Conservation (phyloP, 805 yeast species). For the Millerago galiae region DNA sequence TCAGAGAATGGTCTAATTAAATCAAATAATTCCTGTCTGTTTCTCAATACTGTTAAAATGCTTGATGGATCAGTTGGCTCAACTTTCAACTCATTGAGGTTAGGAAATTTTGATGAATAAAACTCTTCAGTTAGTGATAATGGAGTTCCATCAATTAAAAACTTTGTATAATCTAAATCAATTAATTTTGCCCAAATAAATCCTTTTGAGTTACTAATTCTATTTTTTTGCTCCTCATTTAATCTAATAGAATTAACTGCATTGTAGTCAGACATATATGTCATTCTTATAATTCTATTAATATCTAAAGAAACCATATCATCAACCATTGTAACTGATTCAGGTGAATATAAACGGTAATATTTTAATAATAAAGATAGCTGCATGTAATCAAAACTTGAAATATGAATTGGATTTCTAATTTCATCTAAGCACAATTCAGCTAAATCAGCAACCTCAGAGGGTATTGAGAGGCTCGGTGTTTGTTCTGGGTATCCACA, state of each 20-base stretch:
- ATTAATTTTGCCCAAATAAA: constrained; percentile 8
- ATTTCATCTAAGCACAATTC: constrained; percentile 12
- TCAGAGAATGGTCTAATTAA: constrained; percentile 2
- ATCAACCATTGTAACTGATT: constrained; percentile 4
- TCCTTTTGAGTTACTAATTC: constrained; percentile 1
- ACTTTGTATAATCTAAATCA: constrained; percentile 12
- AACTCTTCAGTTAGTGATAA: constrained; percentile 7
- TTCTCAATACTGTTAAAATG: neutral
- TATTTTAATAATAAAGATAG: constrained; percentile 1
- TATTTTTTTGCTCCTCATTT: neutral
- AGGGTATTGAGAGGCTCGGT: constrained; percentile 2
- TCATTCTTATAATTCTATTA: constrained; percentile 2
- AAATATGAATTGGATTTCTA: constrained; percentile 5
- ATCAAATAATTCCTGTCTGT: neutral
- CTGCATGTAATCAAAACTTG: constrained; percentile 3
- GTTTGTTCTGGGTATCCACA: constrained; percentile 10
- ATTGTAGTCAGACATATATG: constrained; percentile 4
- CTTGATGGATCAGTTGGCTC: constrained; percentile 5
- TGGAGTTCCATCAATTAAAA: constrained; percentile 15
- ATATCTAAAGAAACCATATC: constrained; percentile 6
- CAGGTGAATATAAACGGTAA: constrained; percentile 4
- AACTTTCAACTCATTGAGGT: neutral
- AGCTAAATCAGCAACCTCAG: constrained; percentile 9
- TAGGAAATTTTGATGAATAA: constrained; percentile 8
- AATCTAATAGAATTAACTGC: constrained; percentile 1